Evolutionary conservation across 257 asterid genomes (phyloP).

Genomic region (Penstemon newberryi): DNA sequence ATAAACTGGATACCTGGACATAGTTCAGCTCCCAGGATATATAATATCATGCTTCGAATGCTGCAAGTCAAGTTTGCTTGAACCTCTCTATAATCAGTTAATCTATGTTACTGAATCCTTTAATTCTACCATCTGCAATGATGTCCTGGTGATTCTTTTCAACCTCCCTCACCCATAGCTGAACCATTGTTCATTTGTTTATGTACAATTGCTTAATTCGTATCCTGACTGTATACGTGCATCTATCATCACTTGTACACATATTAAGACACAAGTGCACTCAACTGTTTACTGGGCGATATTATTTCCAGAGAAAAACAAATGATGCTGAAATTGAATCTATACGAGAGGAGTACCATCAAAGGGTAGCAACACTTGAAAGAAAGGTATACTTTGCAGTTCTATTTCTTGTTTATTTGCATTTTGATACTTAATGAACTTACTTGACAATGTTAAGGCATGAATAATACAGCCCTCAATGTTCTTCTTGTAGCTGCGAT

Average conservation of each 20-base stretch:
- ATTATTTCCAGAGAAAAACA: constrained; percentile 67
- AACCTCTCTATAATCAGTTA: not conserved
- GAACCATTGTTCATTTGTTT: constrained; percentile 10
- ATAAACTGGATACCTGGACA: not conserved
- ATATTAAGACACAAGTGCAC: constrained; percentile 14
- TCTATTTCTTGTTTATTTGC: constrained; percentile 33
- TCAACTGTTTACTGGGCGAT: constrained; percentile 27
- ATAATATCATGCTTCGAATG: not conserved
- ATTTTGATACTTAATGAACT: constrained; percentile 11
- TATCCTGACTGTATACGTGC: constrained; percentile 11
- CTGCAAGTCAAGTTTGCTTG: not conserved
- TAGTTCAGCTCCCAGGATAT: not conserved
- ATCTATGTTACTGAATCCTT: not conserved
- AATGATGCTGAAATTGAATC: constrained; percentile 86
- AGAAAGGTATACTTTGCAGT: constrained; percentile 69
- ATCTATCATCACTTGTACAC: constrained; percentile 11
- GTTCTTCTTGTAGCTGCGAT: constrained; percentile 4
- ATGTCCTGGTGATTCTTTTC: not conserved
- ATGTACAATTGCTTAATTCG: not conserved
- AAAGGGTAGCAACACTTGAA: constrained; percentile 85
- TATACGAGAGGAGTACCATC: constrained; percentile 94
- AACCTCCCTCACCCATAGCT: not conserved
- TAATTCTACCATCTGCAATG: not conserved
- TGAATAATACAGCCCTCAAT: constrained; percentile 15
- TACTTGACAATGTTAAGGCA: not conserved